Conservation (phyloP, 2,329 filamentous ascomycete species). For the Nothophaeocryptopus gaeumannii region DNA sequence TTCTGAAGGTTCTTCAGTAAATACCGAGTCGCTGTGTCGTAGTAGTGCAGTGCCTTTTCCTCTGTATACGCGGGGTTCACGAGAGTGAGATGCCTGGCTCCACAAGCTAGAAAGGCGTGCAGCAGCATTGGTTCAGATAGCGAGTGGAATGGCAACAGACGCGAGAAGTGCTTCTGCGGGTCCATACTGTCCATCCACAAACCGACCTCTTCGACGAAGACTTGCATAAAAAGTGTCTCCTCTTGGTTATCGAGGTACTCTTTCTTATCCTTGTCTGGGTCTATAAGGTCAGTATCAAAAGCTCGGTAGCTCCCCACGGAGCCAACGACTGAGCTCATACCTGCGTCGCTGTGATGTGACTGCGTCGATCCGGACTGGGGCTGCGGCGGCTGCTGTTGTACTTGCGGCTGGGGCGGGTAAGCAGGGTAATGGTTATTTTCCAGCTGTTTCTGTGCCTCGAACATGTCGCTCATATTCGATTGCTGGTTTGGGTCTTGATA, state of each 20-base stretch:
- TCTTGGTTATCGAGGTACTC: constrained; percentile 71
- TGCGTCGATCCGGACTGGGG: constrained; percentile 25
- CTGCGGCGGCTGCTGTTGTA: constrained; percentile 17
- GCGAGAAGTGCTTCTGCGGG: constrained; percentile 76
- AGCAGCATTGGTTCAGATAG: constrained; percentile 82
- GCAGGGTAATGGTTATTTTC: constrained; percentile 11
- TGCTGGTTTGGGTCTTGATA: constrained; percentile 41
- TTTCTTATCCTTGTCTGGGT: constrained; percentile 47
- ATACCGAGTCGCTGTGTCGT: constrained; percentile 78
- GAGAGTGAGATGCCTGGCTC: constrained; percentile 74
- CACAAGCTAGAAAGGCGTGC: constrained; percentile 85
- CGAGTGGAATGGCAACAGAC: constrained; percentile 77
- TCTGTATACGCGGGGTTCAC: constrained; percentile 68
- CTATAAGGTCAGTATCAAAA: constrained; percentile 34
- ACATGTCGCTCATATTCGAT: constrained; percentile 38
- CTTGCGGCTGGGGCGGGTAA: no score
- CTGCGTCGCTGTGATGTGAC: constrained; percentile 23
- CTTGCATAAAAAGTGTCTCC: constrained; percentile 84
- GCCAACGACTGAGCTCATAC: constrained; percentile 24
- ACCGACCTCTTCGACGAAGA: constrained; percentile 86
- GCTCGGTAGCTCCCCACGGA: constrained; percentile 37
- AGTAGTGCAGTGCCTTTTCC: constrained; percentile 77
- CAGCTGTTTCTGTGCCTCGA: constrained; percentile 37
- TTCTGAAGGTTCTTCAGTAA: constrained; percentile 76
- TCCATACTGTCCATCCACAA: constrained; percentile 95